phyloP scores from a whole-genome alignment of 306 rosid genomes.

The Mimosa pudica region DNA sequence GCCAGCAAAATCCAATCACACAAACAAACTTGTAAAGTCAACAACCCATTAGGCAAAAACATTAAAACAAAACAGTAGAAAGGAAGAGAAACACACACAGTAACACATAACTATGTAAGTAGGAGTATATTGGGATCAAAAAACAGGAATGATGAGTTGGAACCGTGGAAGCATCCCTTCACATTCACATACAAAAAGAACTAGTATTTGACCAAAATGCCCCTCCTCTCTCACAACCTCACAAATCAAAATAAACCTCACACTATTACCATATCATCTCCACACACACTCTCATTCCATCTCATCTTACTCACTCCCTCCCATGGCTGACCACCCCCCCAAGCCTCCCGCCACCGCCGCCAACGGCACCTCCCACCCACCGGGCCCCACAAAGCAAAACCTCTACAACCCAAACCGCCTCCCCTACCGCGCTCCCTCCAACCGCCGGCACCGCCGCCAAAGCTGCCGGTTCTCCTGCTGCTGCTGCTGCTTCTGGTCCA shows the following conservation, averaged over 20 bases:
- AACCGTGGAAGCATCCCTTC: conserved; percentile 55
- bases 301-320: background rate
- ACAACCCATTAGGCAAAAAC: too few species aligned
- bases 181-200: background rate
- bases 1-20: background rate
- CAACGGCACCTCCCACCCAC: conserved; percentile 40
- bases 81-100: too few species aligned
- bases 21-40: too few species aligned
- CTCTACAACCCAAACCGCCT: conserved; percentile 61
- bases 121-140: background rate
- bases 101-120: too few species aligned
- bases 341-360: conserved; percentile 21
- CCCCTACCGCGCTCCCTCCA: conserved; percentile 70
- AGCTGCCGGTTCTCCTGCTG: conserved; percentile 75
- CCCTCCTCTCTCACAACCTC: background rate
- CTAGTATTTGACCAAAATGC: too few species aligned
- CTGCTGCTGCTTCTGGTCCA: conserved; percentile 93
- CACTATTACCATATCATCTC: background rate
- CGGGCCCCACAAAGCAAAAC: conserved; percentile 49
- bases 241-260: background rate
- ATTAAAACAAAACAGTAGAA: too few species aligned
- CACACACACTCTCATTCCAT: too few species aligned
- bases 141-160: conserved; percentile 51
- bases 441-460: conserved; percentile 64
- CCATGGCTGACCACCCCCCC: background rate